Conservation (phyloP, 1,284 basidiomycete species). For the Rhodotorula sp. region DNA sequence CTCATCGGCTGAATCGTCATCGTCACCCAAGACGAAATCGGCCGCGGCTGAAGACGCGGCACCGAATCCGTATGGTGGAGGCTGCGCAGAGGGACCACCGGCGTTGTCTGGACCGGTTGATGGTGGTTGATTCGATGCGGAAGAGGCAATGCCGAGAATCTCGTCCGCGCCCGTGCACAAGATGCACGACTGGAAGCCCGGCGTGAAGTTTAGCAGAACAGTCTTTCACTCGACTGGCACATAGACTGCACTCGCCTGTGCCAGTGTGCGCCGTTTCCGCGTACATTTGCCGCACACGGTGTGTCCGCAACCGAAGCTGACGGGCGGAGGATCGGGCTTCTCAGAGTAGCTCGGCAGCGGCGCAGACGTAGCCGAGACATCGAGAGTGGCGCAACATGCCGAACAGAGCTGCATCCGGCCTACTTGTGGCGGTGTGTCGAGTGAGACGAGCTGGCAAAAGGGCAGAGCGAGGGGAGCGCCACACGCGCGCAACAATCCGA, state of each 20-base stretch:
- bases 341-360: constrained; percentile 14
- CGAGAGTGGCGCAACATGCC: constrained; percentile 26
- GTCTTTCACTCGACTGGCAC: fast-evolving
- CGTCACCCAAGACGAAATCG: constrained; percentile 63
- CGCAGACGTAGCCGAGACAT: neutral
- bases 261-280: constrained; percentile 3
- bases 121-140: neutral
- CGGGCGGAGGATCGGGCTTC: constrained; percentile 15
- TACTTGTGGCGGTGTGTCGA: neutral
- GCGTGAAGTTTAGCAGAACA: neutral
- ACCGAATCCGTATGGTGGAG: neutral
- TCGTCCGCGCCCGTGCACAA: constrained; percentile 18
- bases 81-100: no score
- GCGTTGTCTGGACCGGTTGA: no score
- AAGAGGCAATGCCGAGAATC: constrained; percentile 2
- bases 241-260: neutral
- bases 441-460: neutral
- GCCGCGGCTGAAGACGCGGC: constrained; percentile 54
- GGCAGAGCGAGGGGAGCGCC: neutral
- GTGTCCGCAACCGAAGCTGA: constrained; percentile 21
- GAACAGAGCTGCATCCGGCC: constrained; percentile 21
- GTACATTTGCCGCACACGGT: constrained; percentile 20
- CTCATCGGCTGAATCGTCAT: constrained; percentile 56
- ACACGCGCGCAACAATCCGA: neutral
- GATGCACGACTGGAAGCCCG: constrained; percentile 8